Base-by-base conservation (phyloP, 345 rosid genomes). In the Eutrema japonicum region DNA sequence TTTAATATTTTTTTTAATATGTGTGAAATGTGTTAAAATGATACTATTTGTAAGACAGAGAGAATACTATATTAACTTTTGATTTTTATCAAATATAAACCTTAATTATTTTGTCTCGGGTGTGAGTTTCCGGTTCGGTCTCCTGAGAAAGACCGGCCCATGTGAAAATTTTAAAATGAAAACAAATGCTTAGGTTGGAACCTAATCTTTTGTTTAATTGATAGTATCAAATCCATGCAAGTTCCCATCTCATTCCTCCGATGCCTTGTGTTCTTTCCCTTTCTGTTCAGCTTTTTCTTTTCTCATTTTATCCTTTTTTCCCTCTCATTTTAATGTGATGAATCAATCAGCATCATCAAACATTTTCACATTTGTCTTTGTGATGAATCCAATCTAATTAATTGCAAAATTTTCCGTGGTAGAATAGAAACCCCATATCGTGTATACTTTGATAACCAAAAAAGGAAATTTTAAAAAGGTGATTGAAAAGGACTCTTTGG, bases 201-300 rank as follows among this genome's bases (percentile, higher is more conserved):
- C 80, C 80, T 77, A 77, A 77, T 77, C 53, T 64, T 70, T 70
- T 77, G 75, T 64, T 64, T 56, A 55, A 41, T 77, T 64, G 72
- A 64, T 57, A 56, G 48, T 64, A 57, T 71, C 80, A 71, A 64
- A 64, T 70, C 59, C 79, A 76, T 76, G 75, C 75, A 46, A 53
- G 38, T 70, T 75, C 56, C 6, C 58, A 69, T 61, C 22, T 18
- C 22, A 18, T 18, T 18, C 22, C 22, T 18, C 1, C 22, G 22
- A 18, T 18, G 22, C 22, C 22, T 18, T 18, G 22, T 18, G 22
- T 18, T 22, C 26, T 22, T 22, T 22, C 26, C 26, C 1, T 22
- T 22, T 22, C 1, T 22, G 26, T 22, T 22, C 26, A 22, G 26
- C 59, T 53, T 55, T 5, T 63, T 47, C 37, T 37, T 5, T 46